Evolutionary conservation across 257 asterid species (phyloP).

Genomic region (Misopates orontium): DNA sequence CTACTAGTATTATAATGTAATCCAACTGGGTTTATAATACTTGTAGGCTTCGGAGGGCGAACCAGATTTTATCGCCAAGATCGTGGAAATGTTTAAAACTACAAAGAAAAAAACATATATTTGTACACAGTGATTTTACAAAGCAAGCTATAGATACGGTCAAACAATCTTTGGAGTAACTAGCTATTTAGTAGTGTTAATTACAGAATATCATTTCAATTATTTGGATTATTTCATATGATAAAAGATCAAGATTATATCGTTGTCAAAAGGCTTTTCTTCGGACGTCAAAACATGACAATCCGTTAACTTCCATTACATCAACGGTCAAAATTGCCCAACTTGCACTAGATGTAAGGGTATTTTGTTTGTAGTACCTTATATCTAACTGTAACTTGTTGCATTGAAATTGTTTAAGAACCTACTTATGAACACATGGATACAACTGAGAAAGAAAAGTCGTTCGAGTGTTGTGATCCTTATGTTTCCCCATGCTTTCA

Average conservation of each 20-base stretch:
- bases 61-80: constrained; percentile 33
- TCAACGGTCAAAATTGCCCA: constrained; percentile 26
- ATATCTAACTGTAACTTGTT: background rate
- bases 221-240: constrained; percentile 28
- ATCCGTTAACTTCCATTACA: constrained; percentile 32
- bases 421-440: constrained; percentile 26
- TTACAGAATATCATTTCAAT: background rate
- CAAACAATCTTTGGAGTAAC: background rate
- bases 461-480: constrained; percentile 21
- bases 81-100: constrained; percentile 44
- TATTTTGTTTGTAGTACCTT: too few relatives aligned
- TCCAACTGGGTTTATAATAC: too few relatives aligned
- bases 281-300: constrained; percentile 46
- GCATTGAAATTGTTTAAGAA: background rate
- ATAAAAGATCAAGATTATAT: constrained; percentile 29
- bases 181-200: background rate
- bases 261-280: constrained; percentile 29
- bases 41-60: constrained; percentile 37
- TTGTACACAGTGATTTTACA: constrained; percentile 43
- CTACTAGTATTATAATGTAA: too few relatives aligned
- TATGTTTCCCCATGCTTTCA: constrained; percentile 37
- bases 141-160: constrained; percentile 49
- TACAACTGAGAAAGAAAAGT: constrained; percentile 2
- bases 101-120: constrained; percentile 23
- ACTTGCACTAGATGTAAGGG: constrained; percentile 32